Conservation (phyloP, 75 land plant genomes). For the Pseudotsuga menziesii region DNA sequence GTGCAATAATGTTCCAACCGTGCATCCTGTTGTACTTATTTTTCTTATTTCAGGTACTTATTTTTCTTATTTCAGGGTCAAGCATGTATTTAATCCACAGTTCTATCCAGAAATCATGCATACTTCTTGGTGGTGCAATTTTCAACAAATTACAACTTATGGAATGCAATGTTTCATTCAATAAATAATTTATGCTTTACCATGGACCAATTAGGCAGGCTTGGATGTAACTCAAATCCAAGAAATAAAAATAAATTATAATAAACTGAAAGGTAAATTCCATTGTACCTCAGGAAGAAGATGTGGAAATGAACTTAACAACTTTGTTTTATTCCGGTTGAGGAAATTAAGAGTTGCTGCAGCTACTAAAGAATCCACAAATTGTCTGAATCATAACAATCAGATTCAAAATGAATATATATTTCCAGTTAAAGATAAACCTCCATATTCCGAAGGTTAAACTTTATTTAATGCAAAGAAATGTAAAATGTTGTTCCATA, state of each 20-base stretch:
- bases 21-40: neutral
- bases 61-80: neutral
- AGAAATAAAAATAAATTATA: neutral
- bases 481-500: too few relatives aligned
- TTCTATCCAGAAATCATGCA: constrained; percentile 6
- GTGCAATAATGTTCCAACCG: too few relatives aligned
- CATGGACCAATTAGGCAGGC: neutral
- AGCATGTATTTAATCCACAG: neutral
- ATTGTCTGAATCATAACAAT: constrained; percentile 51
- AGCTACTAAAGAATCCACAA: constrained; percentile 85
- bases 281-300: constrained; percentile 80
- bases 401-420: too few relatives aligned
- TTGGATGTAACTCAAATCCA: neutral
- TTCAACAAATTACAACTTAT: neutral
- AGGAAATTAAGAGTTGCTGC: constrained; percentile 76
- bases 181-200: neutral
- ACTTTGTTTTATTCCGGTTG: constrained; percentile 60
- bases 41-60: neutral
- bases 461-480: too few relatives aligned
- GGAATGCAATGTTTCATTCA: neutral
- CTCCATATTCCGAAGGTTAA: too few relatives aligned
- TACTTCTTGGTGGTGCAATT: neutral
- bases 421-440: too few relatives aligned
- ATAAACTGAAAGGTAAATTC: neutral
- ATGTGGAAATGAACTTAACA: constrained; percentile 66